These are phyloP conservation scores for Crepidotus variabilis DNA, from an alignment of 768 basidiomycete genomes.

Conservation along the genomic window DNA sequence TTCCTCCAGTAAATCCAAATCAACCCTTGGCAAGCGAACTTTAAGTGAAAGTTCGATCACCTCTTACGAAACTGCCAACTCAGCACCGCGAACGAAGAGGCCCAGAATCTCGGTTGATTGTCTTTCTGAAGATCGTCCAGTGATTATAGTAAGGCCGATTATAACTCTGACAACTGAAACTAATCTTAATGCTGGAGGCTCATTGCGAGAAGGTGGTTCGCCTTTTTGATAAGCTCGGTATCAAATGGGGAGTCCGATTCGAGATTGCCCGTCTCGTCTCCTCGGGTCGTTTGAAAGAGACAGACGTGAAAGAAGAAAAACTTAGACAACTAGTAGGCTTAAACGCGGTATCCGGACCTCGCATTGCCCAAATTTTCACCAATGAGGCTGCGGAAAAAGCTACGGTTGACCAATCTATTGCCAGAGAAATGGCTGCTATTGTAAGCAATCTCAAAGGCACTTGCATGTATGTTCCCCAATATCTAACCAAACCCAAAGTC, in stretches of 20 bases:
- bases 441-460: constrained; percentile 6
- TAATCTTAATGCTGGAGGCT: constrained; percentile 6
- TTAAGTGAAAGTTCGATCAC: too few species aligned
- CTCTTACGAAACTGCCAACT: too few species aligned
- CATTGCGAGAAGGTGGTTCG: constrained; percentile 5
- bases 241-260: constrained; percentile 14
- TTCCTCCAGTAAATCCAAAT: too few species aligned
- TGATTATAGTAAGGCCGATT: not conserved
- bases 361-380: constrained; percentile 7
- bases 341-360: constrained; percentile 10
- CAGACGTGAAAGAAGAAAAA: constrained; percentile 24
- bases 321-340: constrained; percentile 13
- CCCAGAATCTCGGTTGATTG: too few species aligned
- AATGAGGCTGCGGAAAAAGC: not conserved
- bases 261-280: constrained; percentile 45
- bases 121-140: not conserved
- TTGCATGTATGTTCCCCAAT: too few species aligned
- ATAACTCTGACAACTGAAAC: not conserved
- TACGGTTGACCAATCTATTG: constrained; percentile 2
- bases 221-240: constrained; percentile 7
- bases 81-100: too few species aligned
- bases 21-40: too few species aligned
- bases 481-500: constrained; percentile 28
- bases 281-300: constrained; percentile 17
- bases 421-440: constrained; percentile 20